A percentile compares a stretch with the other conserved stretches of the same genome.
Conservation (phyloP, 768 basidiomycete genomes). For the Suillus clintonianus region DNA sequence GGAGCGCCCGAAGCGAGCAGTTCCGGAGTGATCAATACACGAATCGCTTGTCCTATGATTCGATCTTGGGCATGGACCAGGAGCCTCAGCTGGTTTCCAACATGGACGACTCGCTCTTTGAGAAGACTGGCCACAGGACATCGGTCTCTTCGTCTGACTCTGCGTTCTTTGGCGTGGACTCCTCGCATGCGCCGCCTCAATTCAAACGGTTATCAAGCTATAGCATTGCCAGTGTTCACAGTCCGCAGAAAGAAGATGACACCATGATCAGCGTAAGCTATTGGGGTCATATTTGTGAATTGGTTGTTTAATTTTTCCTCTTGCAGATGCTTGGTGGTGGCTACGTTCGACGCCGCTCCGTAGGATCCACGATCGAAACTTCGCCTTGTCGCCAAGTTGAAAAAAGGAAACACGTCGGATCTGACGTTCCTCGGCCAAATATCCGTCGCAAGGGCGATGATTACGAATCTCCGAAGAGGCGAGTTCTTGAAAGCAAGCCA, state of each 20-base stretch:
- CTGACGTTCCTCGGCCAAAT: constrained; percentile 25
- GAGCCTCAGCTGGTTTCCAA: constrained; percentile 30
- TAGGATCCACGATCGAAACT: constrained; percentile 64
- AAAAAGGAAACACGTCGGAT: constrained; percentile 55
- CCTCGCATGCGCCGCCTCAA: constrained; percentile 42
- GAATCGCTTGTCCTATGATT: constrained; percentile 56
- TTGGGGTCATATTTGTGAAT: background rate
- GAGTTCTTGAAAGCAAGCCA: constrained; percentile 55
- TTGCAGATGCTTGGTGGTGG: constrained; percentile 78
- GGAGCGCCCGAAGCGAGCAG: constrained; percentile 15
- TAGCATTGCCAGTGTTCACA: constrained; percentile 51
- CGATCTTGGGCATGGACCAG: constrained; percentile 59
- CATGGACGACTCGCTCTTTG: constrained; percentile 58
- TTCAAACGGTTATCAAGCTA: constrained; percentile 68
- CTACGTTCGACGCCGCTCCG: constrained; percentile 66
- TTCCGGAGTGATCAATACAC: constrained; percentile 19
- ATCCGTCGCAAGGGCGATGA: constrained; percentile 37
- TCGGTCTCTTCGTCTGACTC: constrained; percentile 56
- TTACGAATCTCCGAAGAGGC: constrained; percentile 43
- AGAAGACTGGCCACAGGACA: constrained; percentile 55
- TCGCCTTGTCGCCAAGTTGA: constrained; percentile 71
- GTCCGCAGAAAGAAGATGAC: constrained; percentile 67
- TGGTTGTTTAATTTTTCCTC: constrained; percentile 8
- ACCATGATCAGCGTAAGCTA: constrained; percentile 76
- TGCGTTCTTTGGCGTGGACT: constrained; percentile 55